phyloP scores from a whole-genome alignment of 2,329 filamentous ascomycete species.

The Aspergillus candidus region DNA sequence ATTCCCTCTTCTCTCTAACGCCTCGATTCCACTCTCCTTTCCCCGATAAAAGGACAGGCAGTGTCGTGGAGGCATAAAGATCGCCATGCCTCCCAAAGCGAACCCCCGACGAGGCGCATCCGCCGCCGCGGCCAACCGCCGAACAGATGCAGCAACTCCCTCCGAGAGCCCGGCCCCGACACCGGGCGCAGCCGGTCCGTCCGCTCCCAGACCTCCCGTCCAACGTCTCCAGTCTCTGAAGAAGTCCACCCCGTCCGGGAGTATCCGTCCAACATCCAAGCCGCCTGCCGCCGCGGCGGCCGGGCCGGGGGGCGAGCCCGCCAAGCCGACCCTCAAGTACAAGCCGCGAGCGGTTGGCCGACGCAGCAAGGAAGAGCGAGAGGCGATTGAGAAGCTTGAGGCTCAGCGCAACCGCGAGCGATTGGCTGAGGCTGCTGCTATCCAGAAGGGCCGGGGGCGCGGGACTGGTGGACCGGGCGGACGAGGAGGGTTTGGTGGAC shows the following conservation, averaged over 20 bases:
- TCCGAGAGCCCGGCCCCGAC: constrained; percentile 13
- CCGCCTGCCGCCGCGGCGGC: constrained; percentile 12
- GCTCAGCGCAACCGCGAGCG: constrained; percentile 36
- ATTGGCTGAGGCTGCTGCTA: constrained; percentile 37
- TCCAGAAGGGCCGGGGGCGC: constrained; percentile 28
- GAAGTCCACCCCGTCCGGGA: constrained; percentile 32
- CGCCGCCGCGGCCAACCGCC: constrained; percentile 15
- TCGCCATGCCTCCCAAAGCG: constrained; percentile 31
- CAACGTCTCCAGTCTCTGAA: constrained; percentile 41
- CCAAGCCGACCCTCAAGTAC: constrained; percentile 38
- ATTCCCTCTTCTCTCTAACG: not conserved
- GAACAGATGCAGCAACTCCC: constrained; percentile 10
- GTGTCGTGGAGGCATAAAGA: not conserved
- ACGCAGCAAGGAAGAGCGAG: constrained; percentile 42
- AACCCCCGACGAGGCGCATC: constrained; percentile 20
- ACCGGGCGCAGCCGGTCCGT: not conserved
- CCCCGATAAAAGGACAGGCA: constrained; percentile 7
- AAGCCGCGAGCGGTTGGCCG: constrained; percentile 38
- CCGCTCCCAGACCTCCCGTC: constrained; percentile 27
- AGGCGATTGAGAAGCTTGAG: constrained; percentile 38
- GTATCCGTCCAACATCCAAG: constrained; percentile 25
- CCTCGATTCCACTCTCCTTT: not conserved
- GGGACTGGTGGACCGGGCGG: constrained; percentile 18
- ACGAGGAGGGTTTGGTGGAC: constrained; percentile 25
- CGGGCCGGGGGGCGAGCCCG: constrained; percentile 22